Conservation (phyloP, 257 asterid species). For the Solanum pimpinellifolium region DNA sequence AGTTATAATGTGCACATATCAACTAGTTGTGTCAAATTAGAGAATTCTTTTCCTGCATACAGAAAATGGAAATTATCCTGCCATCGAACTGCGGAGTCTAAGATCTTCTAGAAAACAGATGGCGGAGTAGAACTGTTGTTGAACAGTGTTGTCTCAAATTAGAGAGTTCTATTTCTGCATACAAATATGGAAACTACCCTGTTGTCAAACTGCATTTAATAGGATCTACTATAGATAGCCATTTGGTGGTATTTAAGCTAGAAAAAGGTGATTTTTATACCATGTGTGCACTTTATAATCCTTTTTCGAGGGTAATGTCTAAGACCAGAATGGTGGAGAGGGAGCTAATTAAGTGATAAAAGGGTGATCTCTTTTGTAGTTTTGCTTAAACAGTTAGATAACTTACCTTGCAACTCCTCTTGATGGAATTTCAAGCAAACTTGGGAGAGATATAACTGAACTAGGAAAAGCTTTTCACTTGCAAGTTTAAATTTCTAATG, state of each 20-base stretch:
- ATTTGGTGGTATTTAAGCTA: background rate
- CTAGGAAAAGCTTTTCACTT: background rate
- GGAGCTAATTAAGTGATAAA: background rate
- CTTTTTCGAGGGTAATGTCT: background rate
- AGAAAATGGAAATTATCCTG: background rate
- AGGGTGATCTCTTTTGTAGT: background rate
- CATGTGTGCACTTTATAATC: background rate
- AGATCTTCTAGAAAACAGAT: background rate
- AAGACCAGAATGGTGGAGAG: background rate
- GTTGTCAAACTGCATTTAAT: background rate
- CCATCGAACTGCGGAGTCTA: background rate
- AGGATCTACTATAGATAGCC: background rate
- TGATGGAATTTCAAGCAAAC: background rate
- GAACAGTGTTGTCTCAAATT: background rate
- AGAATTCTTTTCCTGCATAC: background rate
- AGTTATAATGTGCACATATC: background rate
- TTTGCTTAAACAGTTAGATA: background rate
- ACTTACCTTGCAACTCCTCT: background rate
- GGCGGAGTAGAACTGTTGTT: background rate
- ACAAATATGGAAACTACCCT: background rate
- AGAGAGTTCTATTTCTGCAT: background rate
- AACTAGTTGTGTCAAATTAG: background rate
- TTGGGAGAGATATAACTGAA: background rate
- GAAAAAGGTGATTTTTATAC: background rate
- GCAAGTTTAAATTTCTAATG: background rate